phyloP scores from a whole-genome alignment of 192 early-diverging fungal species.

The Rhizoclosmatium globosum region DNA sequence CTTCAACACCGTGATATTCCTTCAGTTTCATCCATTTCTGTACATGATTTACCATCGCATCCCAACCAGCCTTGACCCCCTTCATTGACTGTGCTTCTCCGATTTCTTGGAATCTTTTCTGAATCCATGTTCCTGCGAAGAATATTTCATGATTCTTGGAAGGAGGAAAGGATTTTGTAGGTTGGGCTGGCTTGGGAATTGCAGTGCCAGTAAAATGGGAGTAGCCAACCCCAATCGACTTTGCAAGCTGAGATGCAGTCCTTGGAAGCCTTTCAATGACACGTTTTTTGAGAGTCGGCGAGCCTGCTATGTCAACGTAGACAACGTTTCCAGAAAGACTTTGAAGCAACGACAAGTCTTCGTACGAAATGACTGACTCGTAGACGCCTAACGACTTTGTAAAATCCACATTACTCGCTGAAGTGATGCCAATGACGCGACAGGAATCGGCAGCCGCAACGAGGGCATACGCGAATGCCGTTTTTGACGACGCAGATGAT shows the following conservation, averaged over 20 bases:
- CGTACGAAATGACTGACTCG: conserved; percentile 45
- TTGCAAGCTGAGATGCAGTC: neutral
- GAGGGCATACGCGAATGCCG: conserved; percentile 49
- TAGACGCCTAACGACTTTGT: conserved; percentile 46
- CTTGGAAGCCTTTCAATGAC: conserved; percentile 15
- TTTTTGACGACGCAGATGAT: conserved; percentile 48
- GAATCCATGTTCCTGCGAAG: conserved; percentile 49
- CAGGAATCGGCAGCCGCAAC: neutral
- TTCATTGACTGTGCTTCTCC: neutral
- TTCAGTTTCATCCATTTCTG: conserved; percentile 36
- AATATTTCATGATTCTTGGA: conserved; percentile 19
- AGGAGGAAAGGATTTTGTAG: neutral
- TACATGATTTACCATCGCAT: conserved; percentile 15
- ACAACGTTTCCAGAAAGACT: conserved; percentile 3
- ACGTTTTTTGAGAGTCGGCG: conserved; percentile 9
- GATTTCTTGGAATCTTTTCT: conserved; percentile 20
- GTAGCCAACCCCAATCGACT: conserved; percentile 42
- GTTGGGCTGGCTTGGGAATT: neutral
- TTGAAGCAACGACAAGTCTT: neutral
- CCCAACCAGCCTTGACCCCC: conserved; percentile 33
- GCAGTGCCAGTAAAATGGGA: neutral
- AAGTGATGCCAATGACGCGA: conserved; percentile 49
- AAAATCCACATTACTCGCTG: conserved; percentile 38
- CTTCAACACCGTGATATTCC: neutral
- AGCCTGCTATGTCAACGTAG: conserved; percentile 50